These are phyloP conservation scores for Ophiostoma triangulosporum DNA, from an alignment of 2,329 filamentous ascomycete genomes.

Conservation along the genomic window DNA sequence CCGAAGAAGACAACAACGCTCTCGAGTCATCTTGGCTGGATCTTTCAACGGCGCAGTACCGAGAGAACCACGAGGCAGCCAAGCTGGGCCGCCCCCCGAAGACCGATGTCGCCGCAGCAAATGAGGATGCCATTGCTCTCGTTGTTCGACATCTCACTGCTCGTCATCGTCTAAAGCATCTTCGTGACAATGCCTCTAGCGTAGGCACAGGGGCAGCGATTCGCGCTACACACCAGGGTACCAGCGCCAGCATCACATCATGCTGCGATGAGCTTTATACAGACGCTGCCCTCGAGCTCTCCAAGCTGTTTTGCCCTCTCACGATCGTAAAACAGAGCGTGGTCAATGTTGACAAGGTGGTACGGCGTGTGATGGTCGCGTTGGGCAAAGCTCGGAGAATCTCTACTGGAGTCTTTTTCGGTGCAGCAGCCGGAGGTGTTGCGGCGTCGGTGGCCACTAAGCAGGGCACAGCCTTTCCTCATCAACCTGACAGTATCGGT, in stretches of 20 bases:
- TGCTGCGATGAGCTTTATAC: slow-evolving; percentile 36
- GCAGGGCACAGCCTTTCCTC: neutral
- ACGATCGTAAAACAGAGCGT: slow-evolving; percentile 26
- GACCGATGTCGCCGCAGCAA: slow-evolving; percentile 20
- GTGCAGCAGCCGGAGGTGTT: neutral
- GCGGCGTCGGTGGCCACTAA: neutral
- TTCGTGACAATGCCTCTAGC: slow-evolving; percentile 20
- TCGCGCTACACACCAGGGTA: slow-evolving; percentile 5
- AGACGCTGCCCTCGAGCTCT: slow-evolving; percentile 34
- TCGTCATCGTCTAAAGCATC: slow-evolving; percentile 35
- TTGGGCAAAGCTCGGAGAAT: slow-evolving; percentile 7
- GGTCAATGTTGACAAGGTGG: slow-evolving; percentile 30
- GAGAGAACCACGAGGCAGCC: slow-evolving; percentile 32
- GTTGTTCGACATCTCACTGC: slow-evolving; percentile 31
- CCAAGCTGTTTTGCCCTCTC: slow-evolving; percentile 36
- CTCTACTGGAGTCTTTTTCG: neutral
- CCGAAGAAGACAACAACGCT: slow-evolving; percentile 61
- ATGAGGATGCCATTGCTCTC: slow-evolving; percentile 23
- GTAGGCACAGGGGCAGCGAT: slow-evolving; percentile 18
- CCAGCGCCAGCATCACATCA: slow-evolving; percentile 18
- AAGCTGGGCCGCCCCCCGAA: slow-evolving; percentile 20
- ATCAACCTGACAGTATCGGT: neutral
- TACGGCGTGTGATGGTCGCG: slow-evolving; percentile 30
- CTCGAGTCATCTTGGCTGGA: slow-evolving; percentile 66
- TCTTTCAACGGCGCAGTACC: slow-evolving; percentile 37